These are phyloP conservation scores for Ehretia macrophylla DNA, from an alignment of 257 asterid species.

Conservation along the genomic window DNA sequence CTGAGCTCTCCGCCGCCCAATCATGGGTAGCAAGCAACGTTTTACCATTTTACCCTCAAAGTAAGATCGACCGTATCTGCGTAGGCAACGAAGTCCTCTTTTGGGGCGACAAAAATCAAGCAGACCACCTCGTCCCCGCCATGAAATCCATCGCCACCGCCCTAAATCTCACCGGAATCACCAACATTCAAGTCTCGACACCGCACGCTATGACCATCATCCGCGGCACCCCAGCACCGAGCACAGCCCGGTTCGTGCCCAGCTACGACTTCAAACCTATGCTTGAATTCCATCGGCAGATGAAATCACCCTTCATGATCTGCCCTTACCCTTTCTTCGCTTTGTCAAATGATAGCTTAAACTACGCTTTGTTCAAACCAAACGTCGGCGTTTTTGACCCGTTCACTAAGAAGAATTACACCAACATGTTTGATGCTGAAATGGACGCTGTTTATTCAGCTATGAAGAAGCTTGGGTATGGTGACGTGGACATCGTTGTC, in stretches of 20 bases:
- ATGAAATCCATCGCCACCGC: constrained; percentile 40
- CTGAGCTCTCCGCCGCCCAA: constrained; percentile 16
- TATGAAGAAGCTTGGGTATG: constrained; percentile 45
- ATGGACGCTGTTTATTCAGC: constrained; percentile 46
- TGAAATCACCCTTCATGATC: constrained; percentile 43
- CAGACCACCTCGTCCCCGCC: constrained; percentile 31
- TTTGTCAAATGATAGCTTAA: constrained; percentile 8
- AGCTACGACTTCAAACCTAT: constrained; percentile 38
- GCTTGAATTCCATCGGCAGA: constrained; percentile 37
- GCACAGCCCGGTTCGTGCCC: constrained; percentile 30
- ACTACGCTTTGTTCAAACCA: constrained; percentile 38
- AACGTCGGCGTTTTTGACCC: constrained; percentile 35
- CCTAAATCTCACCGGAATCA: constrained; percentile 21
- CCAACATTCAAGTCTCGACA: constrained; percentile 28
- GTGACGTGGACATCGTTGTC: constrained; percentile 44
- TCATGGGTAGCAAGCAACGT: constrained; percentile 30
- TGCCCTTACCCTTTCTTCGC: constrained; percentile 48
- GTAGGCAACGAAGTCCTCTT: constrained; percentile 31
- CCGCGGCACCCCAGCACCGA: constrained; percentile 29
- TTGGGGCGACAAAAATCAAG: constrained; percentile 15
- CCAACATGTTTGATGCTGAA: constrained; percentile 42
- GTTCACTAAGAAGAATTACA: constrained; percentile 28
- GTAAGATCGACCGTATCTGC: constrained; percentile 22
- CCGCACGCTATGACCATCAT: constrained; percentile 42
- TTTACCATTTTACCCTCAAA: constrained; percentile 18